Percentiles rank a stretch among this genome's conserved stretches.
Evolutionary conservation across 140 eudicot species (phyloP).

Genomic region (Senecio squalidus): DNA sequence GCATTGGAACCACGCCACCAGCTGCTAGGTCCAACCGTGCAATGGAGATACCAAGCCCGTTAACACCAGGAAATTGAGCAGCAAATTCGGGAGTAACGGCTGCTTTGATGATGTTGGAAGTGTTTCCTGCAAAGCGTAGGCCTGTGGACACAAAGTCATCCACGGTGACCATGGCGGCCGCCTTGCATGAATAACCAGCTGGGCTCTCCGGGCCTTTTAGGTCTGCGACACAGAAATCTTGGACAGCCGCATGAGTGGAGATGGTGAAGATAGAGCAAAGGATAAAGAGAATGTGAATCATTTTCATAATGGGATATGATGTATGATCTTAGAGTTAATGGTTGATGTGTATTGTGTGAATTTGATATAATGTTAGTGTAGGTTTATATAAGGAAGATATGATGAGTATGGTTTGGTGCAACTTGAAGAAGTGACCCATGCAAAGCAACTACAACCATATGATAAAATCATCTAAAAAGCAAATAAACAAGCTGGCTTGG

Average conservation of each 20-base stretch:
- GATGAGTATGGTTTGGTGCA: constrained; percentile 4
- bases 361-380: not conserved
- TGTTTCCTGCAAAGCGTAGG: constrained; percentile 58
- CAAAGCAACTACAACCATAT: constrained; percentile 18
- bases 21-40: constrained; percentile 71
- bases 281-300: constrained; percentile 32
- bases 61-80: constrained; percentile 66
- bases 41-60: constrained; percentile 73
- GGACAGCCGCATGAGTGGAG: constrained; percentile 41
- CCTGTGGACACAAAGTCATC: constrained; percentile 61
- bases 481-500: constrained; percentile 31
- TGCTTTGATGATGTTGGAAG: constrained; percentile 72
- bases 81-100: constrained; percentile 82
- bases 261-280: constrained; percentile 32
- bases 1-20: constrained; percentile 76
- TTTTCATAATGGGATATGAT: constrained; percentile 21
- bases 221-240: constrained; percentile 80
- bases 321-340: not conserved
- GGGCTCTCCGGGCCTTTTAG: constrained; percentile 48
- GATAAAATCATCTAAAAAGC: constrained; percentile 12
- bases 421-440: constrained; percentile 18
- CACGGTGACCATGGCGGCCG: constrained; percentile 35
- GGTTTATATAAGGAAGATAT: constrained; percentile 22
- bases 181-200: constrained; percentile 71
- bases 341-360: constrained; percentile 11